Conservation (phyloP, 306 rosid species). For the Prunus campanulata region DNA sequence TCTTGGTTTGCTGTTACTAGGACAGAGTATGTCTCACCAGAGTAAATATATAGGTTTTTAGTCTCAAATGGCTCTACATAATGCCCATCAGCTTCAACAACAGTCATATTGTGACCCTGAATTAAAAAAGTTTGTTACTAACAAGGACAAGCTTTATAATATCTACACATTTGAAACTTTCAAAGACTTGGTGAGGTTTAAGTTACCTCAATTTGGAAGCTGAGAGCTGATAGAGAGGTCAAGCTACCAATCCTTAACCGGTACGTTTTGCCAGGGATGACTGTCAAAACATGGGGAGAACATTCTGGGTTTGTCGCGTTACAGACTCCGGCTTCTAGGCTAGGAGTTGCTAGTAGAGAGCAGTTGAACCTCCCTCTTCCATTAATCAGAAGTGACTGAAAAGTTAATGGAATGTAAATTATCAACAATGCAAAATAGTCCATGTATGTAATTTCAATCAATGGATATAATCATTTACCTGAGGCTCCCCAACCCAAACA, state of each 20-base stretch:
- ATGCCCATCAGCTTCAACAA: conserved; percentile 37
- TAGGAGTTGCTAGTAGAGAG: conserved; percentile 33
- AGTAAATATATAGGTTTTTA: conserved; percentile 22
- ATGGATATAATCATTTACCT: conserved; percentile 33
- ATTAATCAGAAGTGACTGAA: conserved; percentile 74
- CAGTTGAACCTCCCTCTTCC: conserved; percentile 87
- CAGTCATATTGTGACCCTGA: conserved; percentile 27
- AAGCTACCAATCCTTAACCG: conserved; percentile 69
- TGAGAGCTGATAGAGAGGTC: conserved; percentile 74
- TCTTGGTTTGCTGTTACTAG: conserved; percentile 21
- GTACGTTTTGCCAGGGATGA: conserved; percentile 65
- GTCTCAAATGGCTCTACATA: conserved; percentile 36
- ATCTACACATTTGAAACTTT: background rate
- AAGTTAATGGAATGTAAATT: background rate
- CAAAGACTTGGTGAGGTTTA: background rate
- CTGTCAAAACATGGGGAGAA: conserved; percentile 43
- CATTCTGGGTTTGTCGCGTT: conserved; percentile 62
- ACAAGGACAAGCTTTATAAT: background rate
- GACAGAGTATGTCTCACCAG: conserved; percentile 37
- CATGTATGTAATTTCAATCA: background rate
- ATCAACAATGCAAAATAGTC: background rate
- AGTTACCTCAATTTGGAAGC: conserved; percentile 76
- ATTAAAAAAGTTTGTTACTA: background rate
- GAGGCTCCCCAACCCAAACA: conserved; percentile 79
- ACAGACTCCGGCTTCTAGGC: conserved; percentile 33